Percentiles rank a stretch among this genome's conserved stretches.
Conservation (phyloP, 331 rosid genomes). For the Rosa hybrid region DNA sequence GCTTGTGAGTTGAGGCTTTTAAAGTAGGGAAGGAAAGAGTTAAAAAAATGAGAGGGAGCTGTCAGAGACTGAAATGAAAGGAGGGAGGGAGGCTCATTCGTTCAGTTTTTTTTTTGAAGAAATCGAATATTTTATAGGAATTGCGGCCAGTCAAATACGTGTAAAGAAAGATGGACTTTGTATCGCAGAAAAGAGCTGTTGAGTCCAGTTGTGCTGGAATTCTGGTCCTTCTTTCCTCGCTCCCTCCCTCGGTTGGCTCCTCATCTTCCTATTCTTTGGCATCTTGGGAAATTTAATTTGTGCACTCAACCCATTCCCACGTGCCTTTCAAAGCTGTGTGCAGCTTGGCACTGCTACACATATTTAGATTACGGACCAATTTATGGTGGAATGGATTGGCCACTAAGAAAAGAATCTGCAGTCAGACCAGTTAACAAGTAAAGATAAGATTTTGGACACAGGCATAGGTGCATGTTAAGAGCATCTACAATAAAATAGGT, state of each 20-base stretch:
- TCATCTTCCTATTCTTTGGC: background rate
- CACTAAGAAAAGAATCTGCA: background rate
- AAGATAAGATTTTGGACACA: too few species aligned
- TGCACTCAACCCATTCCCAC: background rate
- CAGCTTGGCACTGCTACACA: background rate
- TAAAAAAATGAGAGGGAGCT: slow-evolving; percentile 13
- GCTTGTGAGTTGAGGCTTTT: slow-evolving; percentile 3
- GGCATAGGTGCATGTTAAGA: background rate
- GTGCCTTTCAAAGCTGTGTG: slow-evolving; percentile 12
- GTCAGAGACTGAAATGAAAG: slow-evolving; percentile 15
- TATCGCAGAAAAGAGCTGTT: background rate
- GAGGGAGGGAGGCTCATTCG: slow-evolving; percentile 7
- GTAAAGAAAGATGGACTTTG: background rate
- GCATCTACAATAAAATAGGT: background rate
- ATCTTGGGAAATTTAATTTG: background rate
- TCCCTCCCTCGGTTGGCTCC: background rate
- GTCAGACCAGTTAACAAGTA: background rate
- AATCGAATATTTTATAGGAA: too few species aligned
- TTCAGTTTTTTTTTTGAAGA: background rate
- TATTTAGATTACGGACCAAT: background rate
- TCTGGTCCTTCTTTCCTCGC: background rate
- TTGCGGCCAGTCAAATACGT: slow-evolving; percentile 1
- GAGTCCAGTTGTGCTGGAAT: background rate
- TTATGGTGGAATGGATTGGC: slow-evolving; percentile 5
- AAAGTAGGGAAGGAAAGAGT: background rate